Evolutionary conservation across 1,284 basidiomycete genomes (phyloP), one percentile per base, ranked within the genome.

Genomic region (Xerocomus minutiporus): DNA sequence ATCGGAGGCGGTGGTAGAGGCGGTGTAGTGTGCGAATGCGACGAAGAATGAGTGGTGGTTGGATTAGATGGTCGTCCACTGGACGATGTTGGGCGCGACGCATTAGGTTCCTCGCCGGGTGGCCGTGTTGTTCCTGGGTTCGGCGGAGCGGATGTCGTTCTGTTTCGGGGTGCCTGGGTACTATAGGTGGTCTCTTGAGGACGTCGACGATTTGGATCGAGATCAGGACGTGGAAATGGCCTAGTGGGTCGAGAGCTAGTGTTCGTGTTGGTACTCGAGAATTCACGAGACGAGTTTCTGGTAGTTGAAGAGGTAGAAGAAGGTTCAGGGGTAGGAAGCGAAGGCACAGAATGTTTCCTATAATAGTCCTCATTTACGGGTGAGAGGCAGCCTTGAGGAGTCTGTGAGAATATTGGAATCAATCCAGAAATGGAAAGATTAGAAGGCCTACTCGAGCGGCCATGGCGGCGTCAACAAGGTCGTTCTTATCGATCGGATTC

Each of bases 401-500:
- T 61, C 57, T n/a, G n/a, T 51, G 40, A 28, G n/a, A 42, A 78
- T 1, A 60, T 59, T 17, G 59, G 8, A 47, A 56, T 34, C 34
- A 31, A 20, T n/a, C 29, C 11, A 31, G 20, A 43, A 54, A 8
- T 5, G 11, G 20, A 5, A 32, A 17, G 25, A 38, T 26, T 8
- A 20, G 50, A 5, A 28, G 9, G 56, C 50, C 13, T 61, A 86
- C 86, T 64, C 83, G 77, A 26, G 78, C 78, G 13, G 70, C 68
- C 1, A 88, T 52, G 41, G 87, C 77, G 31, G 74, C 77, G 48
- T 87, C 80, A 20, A 91, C 79, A 31, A 90, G 70, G 60, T 90
- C 88, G 46, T 86, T 83, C 68, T 89, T 90, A 67, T 91, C 87
- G 11, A 90, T 73, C 2, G 82, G 79, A 46, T 78, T 75, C 47